Evolutionary conservation across 2,329 filamentous ascomycete species (phyloP), one percentile per base, ranked within the genome.

Genomic region (Mariannaea elegans): DNA sequence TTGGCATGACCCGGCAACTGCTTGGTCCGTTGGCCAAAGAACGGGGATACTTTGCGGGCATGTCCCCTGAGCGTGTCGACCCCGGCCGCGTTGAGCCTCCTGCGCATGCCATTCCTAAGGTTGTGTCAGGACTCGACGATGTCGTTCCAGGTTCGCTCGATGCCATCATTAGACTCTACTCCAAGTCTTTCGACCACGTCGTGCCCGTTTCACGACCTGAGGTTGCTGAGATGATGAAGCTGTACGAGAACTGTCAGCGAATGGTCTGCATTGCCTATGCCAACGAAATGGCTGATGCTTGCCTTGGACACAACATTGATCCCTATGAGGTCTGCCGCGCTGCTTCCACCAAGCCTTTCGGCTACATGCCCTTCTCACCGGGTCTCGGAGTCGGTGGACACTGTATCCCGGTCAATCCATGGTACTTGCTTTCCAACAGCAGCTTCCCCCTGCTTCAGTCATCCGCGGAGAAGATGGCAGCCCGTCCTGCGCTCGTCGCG

Each of bases 201-300:
- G 75, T 85, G 7, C 76, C 79, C 0, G 82, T 85, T 27, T 82
- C 81, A 10, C 73, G 71, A 27, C 82, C 83, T 2, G 84, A 86
- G 65, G 82, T 84, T 1, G 84, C 84, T 2, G 84, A 86, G 70
- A 85, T 86, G 81, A 82, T 79, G 62, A 86, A 86, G 71, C 72
- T 86, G 12, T 86, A 84, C 65, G 83, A 86, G 60, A 86, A 86
- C 67, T 86, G 84, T 66, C 82, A 85, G 67, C 77, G 83, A 2
- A 85, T 84, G 80, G 73, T 86, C 12, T 78, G 77, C 65, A 83
- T 84, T 31, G 82, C 83, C 1, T 86, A 82, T 56, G 82, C 78
- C 56, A 85, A 85, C 63, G 83, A 86, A 61, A 84, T 86, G 80
- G 82, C 82, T 1, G 81, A 85, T 62, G 82, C 83, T 7, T 85